A percentile compares a stretch with the other conserved stretches of the same genome.
Evolutionary conservation across 2,329 filamentous ascomycete species (phyloP).

Genomic region (Nemania sp.): DNA sequence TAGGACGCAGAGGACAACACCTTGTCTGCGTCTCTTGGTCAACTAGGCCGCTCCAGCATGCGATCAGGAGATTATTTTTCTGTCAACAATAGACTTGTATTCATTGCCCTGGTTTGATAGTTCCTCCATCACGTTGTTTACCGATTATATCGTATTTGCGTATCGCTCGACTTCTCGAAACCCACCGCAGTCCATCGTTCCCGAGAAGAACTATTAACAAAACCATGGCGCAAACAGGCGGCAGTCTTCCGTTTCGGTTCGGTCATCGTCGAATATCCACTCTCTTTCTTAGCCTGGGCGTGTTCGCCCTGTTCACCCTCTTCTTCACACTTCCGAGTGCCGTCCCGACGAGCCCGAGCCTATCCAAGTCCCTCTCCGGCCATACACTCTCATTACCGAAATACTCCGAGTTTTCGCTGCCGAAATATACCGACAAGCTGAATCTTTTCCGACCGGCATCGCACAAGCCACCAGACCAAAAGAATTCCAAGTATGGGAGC

Average conservation of each 20-base stretch:
- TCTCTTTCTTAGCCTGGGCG: slow-evolving; percentile 54
- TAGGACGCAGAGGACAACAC: neutral
- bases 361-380: slow-evolving; percentile 54
- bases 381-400: slow-evolving; percentile 56
- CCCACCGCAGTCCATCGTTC: neutral
- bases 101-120: slow-evolving; percentile 11
- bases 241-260: slow-evolving; percentile 55
- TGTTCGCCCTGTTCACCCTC: slow-evolving; percentile 59
- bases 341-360: slow-evolving; percentile 53
- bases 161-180: neutral
- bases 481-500: slow-evolving; percentile 77
- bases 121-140: neutral
- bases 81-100: slow-evolving; percentile 2
- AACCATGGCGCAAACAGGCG: slow-evolving; percentile 53
- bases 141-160: neutral
- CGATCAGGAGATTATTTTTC: neutral
- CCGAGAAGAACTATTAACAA: neutral
- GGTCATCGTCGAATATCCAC: slow-evolving; percentile 57
- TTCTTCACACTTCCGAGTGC: slow-evolving; percentile 56
- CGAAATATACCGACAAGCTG: slow-evolving; percentile 52
- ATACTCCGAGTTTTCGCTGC: slow-evolving; percentile 51
- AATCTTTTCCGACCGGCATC: slow-evolving; percentile 72
- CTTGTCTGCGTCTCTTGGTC: slow-evolving; percentile 1
- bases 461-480: slow-evolving; percentile 74
- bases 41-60: slow-evolving; percentile 4